These are phyloP conservation scores for Pseudogymnoascus pannorum DNA, from an alignment of 2,329 filamentous ascomycete species.

Conservation along the genomic window DNA sequence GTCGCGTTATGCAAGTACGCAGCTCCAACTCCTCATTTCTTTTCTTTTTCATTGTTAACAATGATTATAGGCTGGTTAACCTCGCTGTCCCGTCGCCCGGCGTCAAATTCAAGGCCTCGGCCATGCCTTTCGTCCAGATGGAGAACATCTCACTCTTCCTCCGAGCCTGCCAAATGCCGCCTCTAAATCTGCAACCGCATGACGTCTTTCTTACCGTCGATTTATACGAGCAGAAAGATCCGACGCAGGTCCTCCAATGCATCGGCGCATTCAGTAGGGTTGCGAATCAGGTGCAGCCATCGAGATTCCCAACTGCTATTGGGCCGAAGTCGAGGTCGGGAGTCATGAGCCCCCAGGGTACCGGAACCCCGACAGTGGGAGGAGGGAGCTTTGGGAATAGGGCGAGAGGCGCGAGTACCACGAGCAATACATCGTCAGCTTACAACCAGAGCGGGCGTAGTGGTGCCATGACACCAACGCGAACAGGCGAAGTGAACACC, in stretches of 20 bases:
- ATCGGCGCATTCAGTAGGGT: slow-evolving; percentile 84
- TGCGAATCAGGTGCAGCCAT: slow-evolving; percentile 67
- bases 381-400: slow-evolving; percentile 34
- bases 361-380: slow-evolving; percentile 47
- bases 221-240: slow-evolving; percentile 90
- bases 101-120: slow-evolving; percentile 78
- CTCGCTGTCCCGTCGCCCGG: slow-evolving; percentile 67
- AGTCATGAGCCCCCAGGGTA: slow-evolving; percentile 58
- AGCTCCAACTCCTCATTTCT: slow-evolving; percentile 7
- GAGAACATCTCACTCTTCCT: slow-evolving; percentile 98
- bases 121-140: slow-evolving; percentile 99
- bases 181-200: slow-evolving; percentile 82
- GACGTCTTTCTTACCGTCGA: slow-evolving; percentile 97
- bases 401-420: slow-evolving; percentile 44
- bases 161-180: slow-evolving; percentile 74
- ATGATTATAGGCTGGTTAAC: slow-evolving; percentile 60
- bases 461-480: slow-evolving; percentile 29
- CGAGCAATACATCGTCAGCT: slow-evolving; percentile 50
- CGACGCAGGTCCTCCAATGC: slow-evolving; percentile 90
- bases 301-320: slow-evolving; percentile 66
- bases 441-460: slow-evolving; percentile 39
- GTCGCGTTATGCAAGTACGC: slow-evolving; percentile 84
- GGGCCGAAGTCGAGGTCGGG: slow-evolving; percentile 59
- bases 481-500: slow-evolving; percentile 35
- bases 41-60: neutral